Evolutionary conservation across 345 rosid species (phyloP).

Genomic region (Camelina neglecta): DNA sequence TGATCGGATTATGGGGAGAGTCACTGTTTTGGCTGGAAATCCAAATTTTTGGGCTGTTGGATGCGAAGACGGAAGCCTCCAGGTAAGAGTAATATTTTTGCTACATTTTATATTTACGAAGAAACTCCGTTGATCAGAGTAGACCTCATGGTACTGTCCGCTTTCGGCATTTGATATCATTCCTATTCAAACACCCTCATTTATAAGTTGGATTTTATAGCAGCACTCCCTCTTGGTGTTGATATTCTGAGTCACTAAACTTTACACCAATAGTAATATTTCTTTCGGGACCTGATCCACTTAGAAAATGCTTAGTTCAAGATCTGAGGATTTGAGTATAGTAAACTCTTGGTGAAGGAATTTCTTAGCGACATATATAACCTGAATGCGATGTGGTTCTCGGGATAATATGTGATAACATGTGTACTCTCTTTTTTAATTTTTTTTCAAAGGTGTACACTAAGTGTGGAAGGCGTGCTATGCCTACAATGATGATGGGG

Average conservation of each 20-base stretch:
- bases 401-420: slow-evolving; percentile 21
- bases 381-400: slow-evolving; percentile 7
- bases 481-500: slow-evolving; percentile 98
- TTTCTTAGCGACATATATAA: slow-evolving; percentile 1
- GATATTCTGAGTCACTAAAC: slow-evolving; percentile 12
- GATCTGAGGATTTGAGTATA: background rate
- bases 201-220: background rate
- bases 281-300: slow-evolving; percentile 16
- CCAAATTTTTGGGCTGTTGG: slow-evolving; percentile 99
- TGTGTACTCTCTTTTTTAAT: background rate
- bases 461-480: slow-evolving; percentile 90
- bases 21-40: slow-evolving; percentile 95
- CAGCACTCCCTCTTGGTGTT: slow-evolving; percentile 4
- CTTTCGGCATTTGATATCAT: slow-evolving; percentile 25
- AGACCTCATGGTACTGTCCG: slow-evolving; percentile 8
- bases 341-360: background rate
- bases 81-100: slow-evolving; percentile 35
- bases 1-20: slow-evolving; percentile 86
- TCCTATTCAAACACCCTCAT: slow-evolving; percentile 9
- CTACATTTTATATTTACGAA: slow-evolving; percentile 21
- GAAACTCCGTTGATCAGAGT: background rate
- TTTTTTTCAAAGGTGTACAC: slow-evolving; percentile 70
- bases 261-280: slow-evolving; percentile 13
- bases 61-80: slow-evolving; percentile 94
- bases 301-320: slow-evolving; percentile 18